Percentiles rank a stretch among this genome's conserved stretches.
Conservation (phyloP, 345 rosid species). For the Carallia brachiata region DNA sequence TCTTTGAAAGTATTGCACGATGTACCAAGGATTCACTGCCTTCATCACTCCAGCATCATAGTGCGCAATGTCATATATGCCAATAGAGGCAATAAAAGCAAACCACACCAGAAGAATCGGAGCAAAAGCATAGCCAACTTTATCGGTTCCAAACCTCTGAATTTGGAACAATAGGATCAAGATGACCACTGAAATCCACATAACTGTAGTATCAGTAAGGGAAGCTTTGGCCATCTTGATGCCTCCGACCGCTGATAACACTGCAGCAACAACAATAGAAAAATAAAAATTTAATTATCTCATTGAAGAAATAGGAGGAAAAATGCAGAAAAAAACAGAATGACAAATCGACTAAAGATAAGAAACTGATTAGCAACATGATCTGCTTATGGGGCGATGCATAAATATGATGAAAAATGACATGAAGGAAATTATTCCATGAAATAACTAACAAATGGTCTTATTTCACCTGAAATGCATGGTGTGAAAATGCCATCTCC, state of each 20-base stretch:
- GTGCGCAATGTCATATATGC: conserved; percentile 38
- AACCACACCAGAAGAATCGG: conserved; percentile 47
- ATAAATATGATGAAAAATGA: too few relatives aligned
- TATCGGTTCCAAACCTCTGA: conserved; percentile 48
- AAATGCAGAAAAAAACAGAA: too few relatives aligned
- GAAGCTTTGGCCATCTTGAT: conserved; percentile 28
- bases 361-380: too few relatives aligned
- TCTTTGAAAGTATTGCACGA: conserved; percentile 38
- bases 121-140: conserved; percentile 48
- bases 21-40: conserved; percentile 44
- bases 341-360: too few relatives aligned
- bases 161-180: conserved; percentile 40
- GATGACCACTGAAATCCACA: conserved; percentile 42
- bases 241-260: conserved; percentile 45
- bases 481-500: too few relatives aligned
- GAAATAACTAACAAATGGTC: too few relatives aligned
- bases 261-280: conserved; percentile 16
- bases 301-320: not conserved
- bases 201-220: conserved; percentile 25
- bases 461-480: too few relatives aligned
- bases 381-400: too few relatives aligned
- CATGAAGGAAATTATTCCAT: too few relatives aligned
- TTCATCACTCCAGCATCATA: conserved; percentile 33
- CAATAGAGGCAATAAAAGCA: conserved; percentile 29
- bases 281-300: too few relatives aligned